Evolutionary conservation across 31 red algal genomes (phyloP).

Genomic region (Endocladia muricata): DNA sequence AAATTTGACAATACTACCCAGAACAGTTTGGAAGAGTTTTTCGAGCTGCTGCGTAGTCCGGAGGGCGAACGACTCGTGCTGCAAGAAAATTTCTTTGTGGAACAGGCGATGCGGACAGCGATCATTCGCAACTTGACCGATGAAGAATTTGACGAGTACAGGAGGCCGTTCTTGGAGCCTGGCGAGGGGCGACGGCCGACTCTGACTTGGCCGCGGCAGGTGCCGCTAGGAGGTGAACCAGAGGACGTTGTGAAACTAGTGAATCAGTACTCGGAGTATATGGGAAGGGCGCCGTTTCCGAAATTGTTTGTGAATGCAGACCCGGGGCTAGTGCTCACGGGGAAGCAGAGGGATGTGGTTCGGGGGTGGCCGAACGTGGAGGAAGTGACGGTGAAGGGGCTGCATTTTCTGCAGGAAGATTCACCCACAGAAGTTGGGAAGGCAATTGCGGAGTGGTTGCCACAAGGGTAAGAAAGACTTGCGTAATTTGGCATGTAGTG

Average conservation of each 20-base stretch:
- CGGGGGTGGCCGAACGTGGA: conserved; percentile 14
- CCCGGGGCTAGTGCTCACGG: conserved; percentile 35
- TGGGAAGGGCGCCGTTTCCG: conserved; percentile 33
- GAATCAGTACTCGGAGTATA: conserved; percentile 32
- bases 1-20: neutral
- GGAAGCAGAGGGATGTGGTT: conserved; percentile 5
- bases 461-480: too few species aligned
- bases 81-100: conserved; percentile 37
- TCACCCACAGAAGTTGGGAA: conserved; percentile 41
- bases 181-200: conserved; percentile 52
- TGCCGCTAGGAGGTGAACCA: conserved; percentile 50
- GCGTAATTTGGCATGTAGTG: too few species aligned
- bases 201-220: conserved; percentile 43
- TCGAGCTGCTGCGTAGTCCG: conserved; percentile 18
- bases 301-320: conserved; percentile 50
- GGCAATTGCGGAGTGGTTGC: conserved; percentile 49
- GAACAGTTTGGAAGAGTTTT: neutral
- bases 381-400: conserved; percentile 28
- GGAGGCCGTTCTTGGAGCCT: conserved; percentile 48
- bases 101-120: neutral
- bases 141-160: conserved; percentile 41
- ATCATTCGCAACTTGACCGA: conserved; percentile 39
- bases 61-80: conserved; percentile 46
- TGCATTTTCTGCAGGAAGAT: conserved; percentile 65
- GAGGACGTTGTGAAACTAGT: conserved; percentile 18